Percentiles rank a stretch among this genome's conserved stretches.
Conservation (phyloP, 2,329 filamentous ascomycete species). For the Acrodontium crateriforme region DNA sequence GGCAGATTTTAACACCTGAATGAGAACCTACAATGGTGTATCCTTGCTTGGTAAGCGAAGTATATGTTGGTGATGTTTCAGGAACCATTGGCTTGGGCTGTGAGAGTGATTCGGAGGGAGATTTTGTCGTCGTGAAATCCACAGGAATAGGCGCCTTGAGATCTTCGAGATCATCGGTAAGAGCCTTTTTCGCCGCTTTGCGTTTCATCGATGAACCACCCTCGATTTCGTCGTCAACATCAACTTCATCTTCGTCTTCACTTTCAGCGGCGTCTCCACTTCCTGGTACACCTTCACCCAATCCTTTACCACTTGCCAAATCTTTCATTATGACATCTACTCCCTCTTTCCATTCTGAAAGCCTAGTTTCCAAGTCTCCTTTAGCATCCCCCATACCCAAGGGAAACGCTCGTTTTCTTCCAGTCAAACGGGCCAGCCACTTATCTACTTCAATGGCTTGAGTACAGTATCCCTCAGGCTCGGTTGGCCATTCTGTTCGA, state of each 20-base stretch:
- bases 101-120: constrained; percentile 29
- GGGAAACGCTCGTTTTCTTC: constrained; percentile 72
- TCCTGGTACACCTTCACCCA: constrained; percentile 57
- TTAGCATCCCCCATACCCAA: constrained; percentile 70
- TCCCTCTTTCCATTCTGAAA: constrained; percentile 68
- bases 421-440: constrained; percentile 94
- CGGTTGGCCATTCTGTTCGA: constrained; percentile 78
- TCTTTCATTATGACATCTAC: constrained; percentile 57
- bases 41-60: constrained; percentile 84
- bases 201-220: constrained; percentile 27
- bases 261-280: constrained; percentile 78
- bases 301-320: constrained; percentile 36
- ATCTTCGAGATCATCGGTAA: constrained; percentile 72
- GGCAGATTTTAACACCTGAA: constrained; percentile 96
- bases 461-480: constrained; percentile 82
- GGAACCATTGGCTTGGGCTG: constrained; percentile 85
- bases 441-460: constrained; percentile 83
- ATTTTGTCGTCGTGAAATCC: constrained; percentile 57
- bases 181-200: constrained; percentile 19
- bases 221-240: constrained; percentile 33
- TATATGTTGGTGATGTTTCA: constrained; percentile 74
- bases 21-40: constrained; percentile 92
- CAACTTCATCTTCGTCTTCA: constrained; percentile 57
- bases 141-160: constrained; percentile 55
- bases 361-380: constrained; percentile 45